Base-by-base conservation (phyloP, 768 basidiomycete species). In the Panaeolus cyanescens region DNA sequence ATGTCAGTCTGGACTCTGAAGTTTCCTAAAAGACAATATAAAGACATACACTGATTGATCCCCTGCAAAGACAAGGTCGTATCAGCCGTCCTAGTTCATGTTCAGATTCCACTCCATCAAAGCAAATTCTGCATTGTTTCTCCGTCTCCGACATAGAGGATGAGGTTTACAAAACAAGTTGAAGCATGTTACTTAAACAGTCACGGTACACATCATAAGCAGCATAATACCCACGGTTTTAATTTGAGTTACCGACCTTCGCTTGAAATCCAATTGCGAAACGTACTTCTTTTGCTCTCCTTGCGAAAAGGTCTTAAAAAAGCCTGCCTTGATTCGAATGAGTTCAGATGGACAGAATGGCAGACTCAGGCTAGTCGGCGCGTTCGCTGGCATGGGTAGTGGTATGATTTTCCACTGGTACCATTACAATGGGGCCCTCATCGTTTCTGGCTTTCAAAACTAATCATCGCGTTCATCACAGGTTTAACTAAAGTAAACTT, bases 51-150 rank as follows among this genome's bases (percentile, higher is more conserved):
- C 87, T 89, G 62, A 94, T 91, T 20, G 89, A 88, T 40, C 93
- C 93, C 62, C 84, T 87, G 72, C 91, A 92, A 2, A 88, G 77
- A 71, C 91, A 92, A 5, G 94, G 94, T 31, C 88, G 85, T 65
- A 96, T 93, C 65, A 95, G 83, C 58, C 87, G 84, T 2, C 94
- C 94, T 37, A 90, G 76, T 25, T 83, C 80, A 0, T 65, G 70
- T 64, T 90, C 88, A 22, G 84, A 83, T 45, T 84, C 83, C 10
- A 76, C 72, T 4, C 90, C 88, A 36, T 90, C 89, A 28, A 93
- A 79, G 70, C 94, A 96, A 50, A 96, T 96, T 57, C 94, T 83
- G 69, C 94, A 95, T 70, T 91, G 90, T 67, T 83, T 89, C 68
- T 86, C 85, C 55, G 83, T 59, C 54, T 68, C 68, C 30, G 69